Base-by-base conservation (phyloP, 495 filamentous ascomycete species). In the Aspergillus nidulans region DNA sequence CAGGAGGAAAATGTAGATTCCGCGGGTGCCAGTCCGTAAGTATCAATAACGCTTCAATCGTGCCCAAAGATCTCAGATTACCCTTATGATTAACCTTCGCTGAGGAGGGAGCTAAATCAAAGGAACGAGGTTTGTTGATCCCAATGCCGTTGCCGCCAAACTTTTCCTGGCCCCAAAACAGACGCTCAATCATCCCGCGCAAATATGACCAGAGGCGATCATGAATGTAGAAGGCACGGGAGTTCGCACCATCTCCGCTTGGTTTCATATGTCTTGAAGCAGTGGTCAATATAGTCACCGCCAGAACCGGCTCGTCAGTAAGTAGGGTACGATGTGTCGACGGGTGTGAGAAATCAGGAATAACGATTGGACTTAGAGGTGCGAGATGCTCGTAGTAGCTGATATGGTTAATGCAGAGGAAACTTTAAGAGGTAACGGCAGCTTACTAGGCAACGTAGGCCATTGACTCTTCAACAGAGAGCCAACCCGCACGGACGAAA, bases 1-100 rank as follows among this genome's bases (percentile, higher is more conserved):
- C 85, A 2, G 95, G 92, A 23, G 94, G 95, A 66, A 97, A 97
- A 67, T 97, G 95, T 41, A 97, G 81, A 26, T 91, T 90, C 5
- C 91, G 81, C 13, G 95, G 95, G 70, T 98, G 94, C 90, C 94
- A 98, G 61, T 98, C 94, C 9, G 91, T 97, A 43, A 98, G 75
- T 25, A 98, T 86, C 75, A 97, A 81, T 21, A 98, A 71, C 18
- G 89, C 91, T 73, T 98, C 95, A 42, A 98, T 87, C 0, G 94
- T 96, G 4, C 94, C 94, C 6, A 98, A 73, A 1, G 92, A 95
- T 36, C 94, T 81, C 36, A 98, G 76, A 54, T 88, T 86, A 28
- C 92, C 91, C 68, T 86, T 90, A 8, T 58, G 64, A 40, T 60
- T 67, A n/a, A 66, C 58, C 46, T 64, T 70, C 28, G 70, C 78